Base-by-base conservation (phyloP, 2,329 filamentous ascomycete species). In the Arthroderma sp. region DNA sequence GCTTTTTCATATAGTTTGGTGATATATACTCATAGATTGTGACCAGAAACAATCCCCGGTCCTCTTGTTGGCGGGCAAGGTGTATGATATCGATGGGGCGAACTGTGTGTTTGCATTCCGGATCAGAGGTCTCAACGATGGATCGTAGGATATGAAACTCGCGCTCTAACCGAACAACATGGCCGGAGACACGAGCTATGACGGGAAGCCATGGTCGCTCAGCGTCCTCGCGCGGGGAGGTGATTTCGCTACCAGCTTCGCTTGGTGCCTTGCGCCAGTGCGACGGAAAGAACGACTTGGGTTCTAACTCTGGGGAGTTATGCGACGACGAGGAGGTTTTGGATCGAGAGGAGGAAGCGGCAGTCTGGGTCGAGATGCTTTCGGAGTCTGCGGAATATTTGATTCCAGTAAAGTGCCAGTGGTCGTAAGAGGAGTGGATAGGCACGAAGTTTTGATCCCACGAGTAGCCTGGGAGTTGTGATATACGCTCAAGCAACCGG, bases 21-120 rank as follows among this genome's bases (percentile, higher is more conserved):
- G 91, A 90, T 0, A 87, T 85, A 43, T 85, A 79, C 65, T 91
- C 86, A 63, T 91, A 93, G 53, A 96, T 87, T 56, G 86, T 85
- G 11, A 90, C 87, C 15, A 90, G 77, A 35, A 95, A 78, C n/a
- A 83, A 74, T 0, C 78, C 81, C 21, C 85, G 81, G 64, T 93
- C 88, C 2, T 83, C 82, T 7, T 83, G 79, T 49, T 84, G 80
- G 0, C 82, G 79, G 4, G 83, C 79, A 5, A 96, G 74, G 28
- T 86, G 81, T 57, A 91, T 77, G 43, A 95, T 79, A 62, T 95
- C 88, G 57, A 97, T 76, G 0, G 90, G 89, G 59, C 83, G 85
- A 39, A 88, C 81, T 59, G 93, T 91, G 68, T 94, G 88, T 57
- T 82, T 78, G 61, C 83, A 85, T 21, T 84, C 75, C 0, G 85